Evolutionary conservation across 2,329 filamentous ascomycete genomes (phyloP).

Genomic region (Colletotrichum chrysophilum): DNA sequence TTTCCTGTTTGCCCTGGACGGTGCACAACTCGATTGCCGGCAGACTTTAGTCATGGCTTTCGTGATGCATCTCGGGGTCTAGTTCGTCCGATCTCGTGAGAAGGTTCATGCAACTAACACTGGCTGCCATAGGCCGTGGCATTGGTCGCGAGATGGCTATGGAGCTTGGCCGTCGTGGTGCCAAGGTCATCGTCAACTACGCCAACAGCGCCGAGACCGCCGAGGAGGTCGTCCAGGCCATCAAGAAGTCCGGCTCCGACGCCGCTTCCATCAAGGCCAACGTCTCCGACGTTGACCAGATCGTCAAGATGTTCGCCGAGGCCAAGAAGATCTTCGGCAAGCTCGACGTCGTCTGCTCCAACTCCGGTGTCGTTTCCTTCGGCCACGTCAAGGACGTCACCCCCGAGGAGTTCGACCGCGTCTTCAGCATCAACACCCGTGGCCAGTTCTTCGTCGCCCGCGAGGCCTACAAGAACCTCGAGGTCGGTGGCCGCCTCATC

Average conservation of each 20-base stretch:
- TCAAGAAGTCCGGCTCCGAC: constrained; percentile 62
- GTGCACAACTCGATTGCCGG: background rate
- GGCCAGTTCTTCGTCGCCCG: constrained; percentile 77
- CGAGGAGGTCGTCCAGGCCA: constrained; percentile 55
- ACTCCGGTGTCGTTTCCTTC: constrained; percentile 72
- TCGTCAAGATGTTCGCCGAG: constrained; percentile 66
- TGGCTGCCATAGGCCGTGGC: constrained; percentile 50
- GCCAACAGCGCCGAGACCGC: constrained; percentile 62
- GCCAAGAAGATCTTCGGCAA: constrained; percentile 68
- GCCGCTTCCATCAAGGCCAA: constrained; percentile 72
- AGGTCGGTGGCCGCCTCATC: constrained; percentile 72
- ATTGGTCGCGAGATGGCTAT: constrained; percentile 65
- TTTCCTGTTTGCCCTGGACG: background rate
- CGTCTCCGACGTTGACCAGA: constrained; percentile 68
- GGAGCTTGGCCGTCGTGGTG: constrained; percentile 61
- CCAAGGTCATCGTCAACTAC: constrained; percentile 65
- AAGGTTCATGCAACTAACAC: background rate
- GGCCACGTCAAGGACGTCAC: constrained; percentile 72
- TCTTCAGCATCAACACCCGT: constrained; percentile 71
- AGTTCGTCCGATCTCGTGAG: background rate
- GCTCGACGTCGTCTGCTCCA: constrained; percentile 74
- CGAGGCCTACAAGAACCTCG: constrained; percentile 72
- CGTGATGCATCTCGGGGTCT: background rate
- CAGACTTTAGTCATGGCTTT: background rate
- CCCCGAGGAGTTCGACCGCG: constrained; percentile 74